A percentile compares a stretch with the other conserved stretches of the same genome.
Conservation (phyloP, 805 yeast species). For the Metschnikowia colocasiae region DNA sequence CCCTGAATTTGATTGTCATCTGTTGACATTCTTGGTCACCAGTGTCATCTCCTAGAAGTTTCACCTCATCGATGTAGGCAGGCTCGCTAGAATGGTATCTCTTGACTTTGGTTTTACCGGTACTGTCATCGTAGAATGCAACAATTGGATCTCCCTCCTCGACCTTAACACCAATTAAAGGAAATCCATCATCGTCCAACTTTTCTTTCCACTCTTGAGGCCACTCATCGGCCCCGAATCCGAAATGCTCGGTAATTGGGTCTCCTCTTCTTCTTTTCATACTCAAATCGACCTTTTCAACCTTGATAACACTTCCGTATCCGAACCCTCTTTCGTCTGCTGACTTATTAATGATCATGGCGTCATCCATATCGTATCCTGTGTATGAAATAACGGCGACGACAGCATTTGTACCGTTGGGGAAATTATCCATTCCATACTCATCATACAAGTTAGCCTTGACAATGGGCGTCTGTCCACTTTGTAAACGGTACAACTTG, state of each 20-base stretch:
- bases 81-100: conserved; percentile 93
- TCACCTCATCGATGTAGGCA: conserved; percentile 93
- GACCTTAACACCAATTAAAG: conserved; percentile 79
- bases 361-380: conserved; percentile 99
- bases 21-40: conserved; percentile 77
- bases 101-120: conserved; percentile 87
- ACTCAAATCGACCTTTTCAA: conserved; percentile 82
- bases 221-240: conserved; percentile 91
- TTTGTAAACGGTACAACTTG: conserved; percentile 85
- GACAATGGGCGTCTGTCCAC: conserved; percentile 97
- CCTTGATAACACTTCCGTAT: conserved; percentile 94
- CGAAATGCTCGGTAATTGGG: conserved; percentile 90
- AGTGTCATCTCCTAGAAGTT: conserved; percentile 78
- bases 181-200: conserved; percentile 89
- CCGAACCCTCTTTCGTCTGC: conserved; percentile 98
- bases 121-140: conserved; percentile 87
- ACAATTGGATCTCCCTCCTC: conserved; percentile 95
- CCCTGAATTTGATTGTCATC: conserved; percentile 82
- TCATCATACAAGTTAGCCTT: conserved; percentile 91
- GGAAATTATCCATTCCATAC: conserved; percentile 97
- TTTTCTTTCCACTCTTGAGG: conserved; percentile 87
- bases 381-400: conserved; percentile 98
- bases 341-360: conserved; percentile 95
- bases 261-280: conserved; percentile 83
- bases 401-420: conserved; percentile 97